Base-by-base conservation (phyloP, 2,329 filamentous ascomycete genomes). In the Hymenoscyphus infarciens region DNA sequence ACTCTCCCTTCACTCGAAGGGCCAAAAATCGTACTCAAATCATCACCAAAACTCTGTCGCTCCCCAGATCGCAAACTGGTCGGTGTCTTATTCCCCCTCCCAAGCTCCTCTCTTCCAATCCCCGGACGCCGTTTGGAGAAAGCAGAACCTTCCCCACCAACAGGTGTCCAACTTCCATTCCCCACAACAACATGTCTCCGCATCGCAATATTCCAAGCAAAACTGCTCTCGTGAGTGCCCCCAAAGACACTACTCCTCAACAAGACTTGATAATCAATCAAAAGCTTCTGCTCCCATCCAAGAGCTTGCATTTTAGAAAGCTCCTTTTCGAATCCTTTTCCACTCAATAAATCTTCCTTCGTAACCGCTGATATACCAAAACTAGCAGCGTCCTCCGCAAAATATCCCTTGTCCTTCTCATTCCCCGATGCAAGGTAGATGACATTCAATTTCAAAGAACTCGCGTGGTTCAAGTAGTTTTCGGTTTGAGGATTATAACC, bases 191-290 rank as follows among this genome's bases (percentile, higher is more conserved):
- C 63, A 64, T 69, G 67, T 25, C 80, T 75, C 27, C 75, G 73
- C 64, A 81, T 68, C 3, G 79, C 80, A 35, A 82, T 67, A 60
- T 77, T 78, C 74, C 78, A 81, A 25, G 75, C 74, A 62, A 81
- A 80, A 67, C 72, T 77, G 65, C 78, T 80, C 69, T 74, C 74
- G n/a, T 75, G 74, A 15, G 76, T 72, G 0, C 80, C 80, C 0
- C 75, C 74, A 63, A 81, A 76, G 11, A 74, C 65, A 27, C 74
- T 76, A 15, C 76, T 75, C 19, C 76, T 68, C 62, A 78, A 70
- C 68, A 82, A 67, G 5, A 83, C 74, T 70, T 81, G 79, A 68
- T 78, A 82, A 68, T 83, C 81, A 15, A 82, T 75, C 31, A 82
- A 70, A 0, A 74, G 76, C 52, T 77, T 76, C 72, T 82, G 80